Base-by-base conservation (phyloP, 192 early-diverging fungal genomes). In the Gorgonomyces haynaldii region DNA sequence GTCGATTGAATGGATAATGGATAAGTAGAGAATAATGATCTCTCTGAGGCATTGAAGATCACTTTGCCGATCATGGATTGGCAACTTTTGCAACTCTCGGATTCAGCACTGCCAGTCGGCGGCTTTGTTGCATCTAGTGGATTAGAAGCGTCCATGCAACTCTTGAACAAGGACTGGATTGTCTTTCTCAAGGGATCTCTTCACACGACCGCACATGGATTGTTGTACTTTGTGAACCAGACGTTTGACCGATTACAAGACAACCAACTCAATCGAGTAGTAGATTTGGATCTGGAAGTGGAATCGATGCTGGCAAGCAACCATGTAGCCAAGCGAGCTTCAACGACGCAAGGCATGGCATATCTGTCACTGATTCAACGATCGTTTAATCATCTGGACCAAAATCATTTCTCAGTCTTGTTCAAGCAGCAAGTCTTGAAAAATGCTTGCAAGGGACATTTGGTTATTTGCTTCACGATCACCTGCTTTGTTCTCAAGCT, bases 61-160 rank as follows among this genome's bases (percentile, higher is more conserved):
- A n/a, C n/a, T n/a, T n/a, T n/a, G n/a, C n/a, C n/a, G n/a, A n/a
- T n/a, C 30, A 31, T 31, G 15, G 42, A 43, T 20, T 91, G 84
- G 86, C 66, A 89, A 3, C 74, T 89, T 4, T 83, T 80, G 65
- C 72, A 86, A 50, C 69, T 97, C 15, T 78, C 86, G 2, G 93
- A 97, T 65, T 94, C 90, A 5, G 85, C 89, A 32, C 72, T 97
- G 6, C 93, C 93, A 0, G 91, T 88, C 0, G 90, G 93, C 20
- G 93, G 93, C 4, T 97, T 97, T 63, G 86, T 97, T 15, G 82
- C 90, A 15, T 94, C 90, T 6, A 76, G 79, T 5, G 93, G 91
- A 0, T 73, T 97, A 4, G 93, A 97, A 58, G 82, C 88, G 1
- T 81, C 83, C 32, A 55, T 76, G 34, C 87, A 89, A 42, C 54